Base-by-base conservation (phyloP, 1,284 basidiomycete genomes). In the Baeospora myosura region DNA sequence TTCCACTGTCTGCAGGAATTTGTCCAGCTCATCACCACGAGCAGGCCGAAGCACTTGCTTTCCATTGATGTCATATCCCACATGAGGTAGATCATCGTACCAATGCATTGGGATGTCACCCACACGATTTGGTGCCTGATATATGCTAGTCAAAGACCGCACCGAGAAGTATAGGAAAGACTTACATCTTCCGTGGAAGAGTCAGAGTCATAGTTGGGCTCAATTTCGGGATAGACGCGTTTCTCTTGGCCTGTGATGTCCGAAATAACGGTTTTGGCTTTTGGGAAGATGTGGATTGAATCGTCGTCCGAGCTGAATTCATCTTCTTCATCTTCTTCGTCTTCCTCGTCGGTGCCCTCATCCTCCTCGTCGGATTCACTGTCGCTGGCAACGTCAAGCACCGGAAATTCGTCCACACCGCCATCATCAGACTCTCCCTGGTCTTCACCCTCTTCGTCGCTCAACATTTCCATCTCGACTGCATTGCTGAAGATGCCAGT, bases 61-160 rank as follows among this genome's bases (percentile, higher is more conserved):
- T 38, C 96, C 96, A 60, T 95, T 79, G 58, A 98, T 84, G 63
- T 93, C 81, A 68, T 99, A 99, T 36, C 96, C 96, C 57, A 99
- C 81, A 67, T 99, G 96, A n/a, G 96, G 96, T 52, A 99, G 71
- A 68, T 98, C 95, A 62, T 98, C 96, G 65, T 99, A 99, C 92
- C 95, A 99, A 60, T 98, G 92, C 71, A 91, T 84, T 34, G 96
- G 96, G 43, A 99, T 75, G 65, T 96, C 81, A 45, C 96, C 96
- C 52, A 97, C 82, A 44, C 94, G 87, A 63, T 98, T 98, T 25
- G 89, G 88, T 48, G 82, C 77, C 91, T 96, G 47, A 47, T 32
- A 32, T 25, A 26, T 33, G 45, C 41, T 38, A 44, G 42, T 48
- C 37, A 50, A 32, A 42, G 18, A 42, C n/a, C 29, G 38, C 31